These are phyloP conservation scores for Hymenoscyphus infarciens DNA, from an alignment of 2,329 filamentous ascomycete species.

Conservation along the genomic window DNA sequence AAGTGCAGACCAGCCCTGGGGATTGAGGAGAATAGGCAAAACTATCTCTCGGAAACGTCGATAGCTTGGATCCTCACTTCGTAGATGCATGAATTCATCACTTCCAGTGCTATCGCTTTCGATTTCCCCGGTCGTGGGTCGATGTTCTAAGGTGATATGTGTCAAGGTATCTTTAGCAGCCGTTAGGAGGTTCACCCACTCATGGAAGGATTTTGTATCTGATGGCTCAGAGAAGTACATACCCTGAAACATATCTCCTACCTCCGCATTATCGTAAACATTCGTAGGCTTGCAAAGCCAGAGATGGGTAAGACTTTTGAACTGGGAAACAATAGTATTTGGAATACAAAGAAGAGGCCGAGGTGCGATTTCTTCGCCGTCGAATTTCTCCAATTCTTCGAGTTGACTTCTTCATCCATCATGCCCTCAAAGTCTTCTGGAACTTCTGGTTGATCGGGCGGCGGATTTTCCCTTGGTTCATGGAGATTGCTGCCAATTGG, in stretches of 20 bases:
- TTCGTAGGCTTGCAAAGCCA: slow-evolving; percentile 1
- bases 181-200: not conserved
- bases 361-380: not conserved
- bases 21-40: not conserved
- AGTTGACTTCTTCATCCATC: too few species aligned
- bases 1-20: not conserved
- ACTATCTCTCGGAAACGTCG: not conserved
- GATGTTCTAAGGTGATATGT: not conserved
- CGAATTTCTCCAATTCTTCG: too few species aligned
- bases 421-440: too few species aligned
- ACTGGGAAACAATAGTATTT: not conserved
- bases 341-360: not conserved
- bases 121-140: not conserved
- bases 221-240: not conserved
- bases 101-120: not conserved
- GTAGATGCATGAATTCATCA: not conserved
- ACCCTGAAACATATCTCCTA: too few species aligned
- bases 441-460: not conserved
- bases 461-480: not conserved
- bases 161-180: not conserved
- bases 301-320: not conserved
- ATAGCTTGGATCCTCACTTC: not conserved
- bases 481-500: not conserved
- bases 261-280: not conserved
- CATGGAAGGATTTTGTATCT: not conserved